These are phyloP conservation scores for Dactylonectria estremocensis DNA, from an alignment of 2,329 filamentous ascomycete species.

Conservation along the genomic window DNA sequence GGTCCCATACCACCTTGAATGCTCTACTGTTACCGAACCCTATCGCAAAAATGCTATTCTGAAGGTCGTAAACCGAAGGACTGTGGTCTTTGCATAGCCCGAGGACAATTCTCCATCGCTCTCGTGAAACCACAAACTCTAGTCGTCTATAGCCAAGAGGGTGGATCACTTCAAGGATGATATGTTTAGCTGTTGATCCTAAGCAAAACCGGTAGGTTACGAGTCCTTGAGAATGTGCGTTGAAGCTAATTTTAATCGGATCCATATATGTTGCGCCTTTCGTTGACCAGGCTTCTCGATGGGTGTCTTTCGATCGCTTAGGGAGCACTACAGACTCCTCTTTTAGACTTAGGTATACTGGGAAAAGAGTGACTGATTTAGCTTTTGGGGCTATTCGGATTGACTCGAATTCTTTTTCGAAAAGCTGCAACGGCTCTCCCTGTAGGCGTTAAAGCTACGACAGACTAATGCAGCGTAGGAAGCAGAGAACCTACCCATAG, in stretches of 20 bases:
- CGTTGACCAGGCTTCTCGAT: not conserved
- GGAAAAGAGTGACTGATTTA: constrained; percentile 3
- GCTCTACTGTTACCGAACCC: not conserved
- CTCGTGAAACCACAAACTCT: constrained; percentile 2
- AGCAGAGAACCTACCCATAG: not conserved
- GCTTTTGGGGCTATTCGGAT: not conserved
- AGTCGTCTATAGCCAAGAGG: not conserved
- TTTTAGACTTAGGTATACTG: not conserved
- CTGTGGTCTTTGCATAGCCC: not conserved
- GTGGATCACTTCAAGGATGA: constrained; percentile 1
- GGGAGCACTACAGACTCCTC: constrained; percentile 1
- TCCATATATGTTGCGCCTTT: not conserved
- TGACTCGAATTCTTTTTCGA: not conserved
- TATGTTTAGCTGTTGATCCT: not conserved
- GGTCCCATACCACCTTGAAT: constrained; percentile 1
- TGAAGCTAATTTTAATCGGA: not conserved
- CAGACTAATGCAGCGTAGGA: not conserved
- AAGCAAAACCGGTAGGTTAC: not conserved
- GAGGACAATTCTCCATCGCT: constrained; percentile 2
- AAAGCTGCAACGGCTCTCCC: not conserved
- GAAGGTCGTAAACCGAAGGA: not conserved
- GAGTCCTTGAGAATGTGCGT: not conserved
- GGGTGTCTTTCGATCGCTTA: not conserved
- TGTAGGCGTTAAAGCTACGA: not conserved
- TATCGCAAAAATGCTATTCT: constrained; percentile 3